Evolutionary conservation across 345 rosid species (phyloP).

Genomic region (Punica granatum): DNA sequence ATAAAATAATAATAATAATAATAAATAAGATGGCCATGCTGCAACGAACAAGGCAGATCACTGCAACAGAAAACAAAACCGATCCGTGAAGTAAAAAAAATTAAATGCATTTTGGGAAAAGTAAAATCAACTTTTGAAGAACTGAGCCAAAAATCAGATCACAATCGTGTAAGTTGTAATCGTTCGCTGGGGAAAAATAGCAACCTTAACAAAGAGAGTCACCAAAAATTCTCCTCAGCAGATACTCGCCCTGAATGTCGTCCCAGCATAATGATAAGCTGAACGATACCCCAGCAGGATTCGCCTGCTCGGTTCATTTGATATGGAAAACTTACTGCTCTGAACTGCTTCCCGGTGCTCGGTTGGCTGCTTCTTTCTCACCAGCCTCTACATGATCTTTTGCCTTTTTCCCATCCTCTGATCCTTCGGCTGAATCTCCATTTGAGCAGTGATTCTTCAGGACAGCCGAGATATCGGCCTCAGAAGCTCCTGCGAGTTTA

Average conservation of each 20-base stretch:
- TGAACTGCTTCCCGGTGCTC: constrained; percentile 15
- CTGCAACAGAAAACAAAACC: neutral
- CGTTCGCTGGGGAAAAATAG: neutral
- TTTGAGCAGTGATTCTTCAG: constrained; percentile 83
- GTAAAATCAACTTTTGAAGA: neutral
- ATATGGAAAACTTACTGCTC: neutral
- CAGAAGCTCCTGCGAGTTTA: constrained; percentile 91
- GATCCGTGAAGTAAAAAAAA: neutral
- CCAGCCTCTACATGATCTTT: constrained; percentile 19
- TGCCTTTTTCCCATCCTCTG: constrained; percentile 39
- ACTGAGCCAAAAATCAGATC: constrained; percentile 3
- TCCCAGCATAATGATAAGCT: neutral
- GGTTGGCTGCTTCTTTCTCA: constrained; percentile 14
- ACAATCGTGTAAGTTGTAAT: neutral
- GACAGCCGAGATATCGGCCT: constrained; percentile 62
- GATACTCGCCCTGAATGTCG: neutral
- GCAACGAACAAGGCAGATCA: neutral
- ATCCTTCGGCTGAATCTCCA: constrained; percentile 43
- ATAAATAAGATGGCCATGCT: neutral
- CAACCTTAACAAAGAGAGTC: neutral
- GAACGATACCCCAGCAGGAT: neutral
- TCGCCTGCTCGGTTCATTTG: neutral
- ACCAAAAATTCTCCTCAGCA: constrained; percentile 1
- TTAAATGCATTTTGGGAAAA: neutral
- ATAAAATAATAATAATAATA: no score